Evolutionary conservation across 2,329 filamentous ascomycete genomes (phyloP).

Genomic region (Aspergillus pseudonomiae): DNA sequence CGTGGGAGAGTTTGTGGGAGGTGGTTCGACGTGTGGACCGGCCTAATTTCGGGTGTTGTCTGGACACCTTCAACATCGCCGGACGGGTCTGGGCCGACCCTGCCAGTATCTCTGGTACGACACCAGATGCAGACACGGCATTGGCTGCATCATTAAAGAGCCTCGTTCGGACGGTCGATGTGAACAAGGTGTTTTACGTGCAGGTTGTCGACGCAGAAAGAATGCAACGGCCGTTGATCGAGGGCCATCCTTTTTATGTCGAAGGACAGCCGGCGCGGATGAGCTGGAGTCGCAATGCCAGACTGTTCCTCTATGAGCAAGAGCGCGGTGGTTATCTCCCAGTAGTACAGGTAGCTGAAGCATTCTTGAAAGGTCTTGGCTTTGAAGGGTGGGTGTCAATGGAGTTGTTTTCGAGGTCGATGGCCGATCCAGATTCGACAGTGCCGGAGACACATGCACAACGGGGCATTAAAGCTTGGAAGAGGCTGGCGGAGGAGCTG

Average conservation of each 20-base stretch:
- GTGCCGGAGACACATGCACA: conserved; percentile 59
- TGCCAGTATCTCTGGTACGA: conserved; percentile 53
- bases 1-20: conserved; percentile 72
- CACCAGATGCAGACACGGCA: conserved; percentile 55
- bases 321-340: conserved; percentile 68
- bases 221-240: conserved; percentile 57
- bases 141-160: conserved; percentile 57
- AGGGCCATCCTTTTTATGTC: conserved; percentile 61
- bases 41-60: conserved; percentile 72
- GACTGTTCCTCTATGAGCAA: conserved; percentile 66
- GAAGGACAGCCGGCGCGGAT: conserved; percentile 63
- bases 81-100: conserved; percentile 72
- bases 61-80: conserved; percentile 78
- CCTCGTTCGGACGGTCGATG: conserved; percentile 59
- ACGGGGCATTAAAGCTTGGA: conserved; percentile 37
- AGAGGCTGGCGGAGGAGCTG: background rate
- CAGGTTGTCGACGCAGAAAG: conserved; percentile 74
- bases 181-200: conserved; percentile 69
- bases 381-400: conserved; percentile 71
- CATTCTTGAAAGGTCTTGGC: conserved; percentile 64
- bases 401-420: conserved; percentile 67
- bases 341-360: conserved; percentile 59
- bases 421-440: conserved; percentile 54
- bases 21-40: conserved; percentile 66
- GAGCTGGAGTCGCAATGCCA: conserved; percentile 76